phyloP scores from a whole-genome alignment of 1,284 basidiomycete genomes.

The Meira nashicola region DNA sequence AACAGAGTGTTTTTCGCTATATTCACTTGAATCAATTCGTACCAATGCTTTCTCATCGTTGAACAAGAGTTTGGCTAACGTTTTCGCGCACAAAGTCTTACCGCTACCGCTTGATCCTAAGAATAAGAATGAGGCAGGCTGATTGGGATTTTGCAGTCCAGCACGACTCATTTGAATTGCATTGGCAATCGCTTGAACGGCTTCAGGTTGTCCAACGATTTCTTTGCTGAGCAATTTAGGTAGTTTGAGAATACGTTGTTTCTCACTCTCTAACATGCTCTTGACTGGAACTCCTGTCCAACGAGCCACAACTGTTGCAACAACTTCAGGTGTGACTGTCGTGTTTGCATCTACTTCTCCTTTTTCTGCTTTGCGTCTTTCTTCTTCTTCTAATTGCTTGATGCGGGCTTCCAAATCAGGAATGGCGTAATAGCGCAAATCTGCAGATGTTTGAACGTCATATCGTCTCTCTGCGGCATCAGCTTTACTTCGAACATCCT shows the following conservation, averaged over 20 bases:
- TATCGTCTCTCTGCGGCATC: slow-evolving; percentile 86
- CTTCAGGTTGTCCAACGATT: slow-evolving; percentile 61
- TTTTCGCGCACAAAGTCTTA: slow-evolving; percentile 59
- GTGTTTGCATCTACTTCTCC: slow-evolving; percentile 48
- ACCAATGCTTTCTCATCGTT: slow-evolving; percentile 78
- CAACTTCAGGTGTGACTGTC: slow-evolving; percentile 53
- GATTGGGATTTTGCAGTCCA: slow-evolving; percentile 59
- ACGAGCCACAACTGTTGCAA: slow-evolving; percentile 59
- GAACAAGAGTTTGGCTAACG: slow-evolving; percentile 65
- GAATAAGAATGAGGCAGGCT: slow-evolving; percentile 60
- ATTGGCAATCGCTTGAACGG: slow-evolving; percentile 60
- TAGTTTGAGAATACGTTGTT: slow-evolving; percentile 45
- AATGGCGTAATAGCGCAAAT: slow-evolving; percentile 85
- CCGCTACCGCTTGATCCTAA: slow-evolving; percentile 57
- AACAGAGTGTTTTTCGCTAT: slow-evolving; percentile 83
- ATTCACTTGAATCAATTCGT: slow-evolving; percentile 55
- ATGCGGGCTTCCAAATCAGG: slow-evolving; percentile 78
- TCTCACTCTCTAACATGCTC: slow-evolving; percentile 52
- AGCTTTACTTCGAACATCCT: slow-evolving; percentile 84
- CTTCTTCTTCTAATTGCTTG: slow-evolving; percentile 57
- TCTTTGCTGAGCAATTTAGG: slow-evolving; percentile 42
- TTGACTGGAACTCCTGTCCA: slow-evolving; percentile 57
- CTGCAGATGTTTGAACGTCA: slow-evolving; percentile 60
- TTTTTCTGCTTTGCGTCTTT: slow-evolving; percentile 55
- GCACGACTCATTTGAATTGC: slow-evolving; percentile 60